phyloP scores from a whole-genome alignment of 2,329 filamentous ascomycete genomes.

The Claviceps sorghi region DNA sequence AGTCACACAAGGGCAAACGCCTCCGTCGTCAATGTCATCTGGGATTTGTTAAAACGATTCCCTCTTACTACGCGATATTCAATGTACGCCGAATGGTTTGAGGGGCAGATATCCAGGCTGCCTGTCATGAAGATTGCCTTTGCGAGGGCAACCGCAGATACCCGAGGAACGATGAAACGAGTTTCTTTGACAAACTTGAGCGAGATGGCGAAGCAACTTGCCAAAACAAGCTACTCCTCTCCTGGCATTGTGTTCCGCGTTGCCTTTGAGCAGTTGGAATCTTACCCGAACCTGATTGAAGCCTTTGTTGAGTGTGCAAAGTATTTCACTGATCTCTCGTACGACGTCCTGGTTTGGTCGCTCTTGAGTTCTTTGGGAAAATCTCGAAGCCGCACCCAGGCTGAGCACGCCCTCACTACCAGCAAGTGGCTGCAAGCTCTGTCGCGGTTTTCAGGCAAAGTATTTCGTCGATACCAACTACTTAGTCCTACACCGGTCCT shows the following conservation, averaged over 20 bases:
- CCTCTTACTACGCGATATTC: slow-evolving; percentile 64
- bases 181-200: slow-evolving; percentile 77
- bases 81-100: slow-evolving; percentile 90
- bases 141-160: slow-evolving; percentile 60
- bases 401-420: slow-evolving; percentile 53
- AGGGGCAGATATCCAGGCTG: slow-evolving; percentile 58
- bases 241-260: slow-evolving; percentile 85
- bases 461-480: slow-evolving; percentile 72
- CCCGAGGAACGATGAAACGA: slow-evolving; percentile 73
- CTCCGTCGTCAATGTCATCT: slow-evolving; percentile 72
- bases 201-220: slow-evolving; percentile 73
- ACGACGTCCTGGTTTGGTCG: slow-evolving; percentile 88
- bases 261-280: slow-evolving; percentile 79
- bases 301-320: slow-evolving; percentile 87
- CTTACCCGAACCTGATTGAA: slow-evolving; percentile 88
- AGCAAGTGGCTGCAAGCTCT: slow-evolving; percentile 86
- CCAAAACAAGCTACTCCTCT: slow-evolving; percentile 82
- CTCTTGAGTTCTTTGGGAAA: slow-evolving; percentile 61
- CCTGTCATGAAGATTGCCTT: slow-evolving; percentile 71
- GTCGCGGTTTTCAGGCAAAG: slow-evolving; percentile 78
- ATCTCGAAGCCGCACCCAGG: slow-evolving; percentile 47
- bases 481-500: slow-evolving; percentile 76
- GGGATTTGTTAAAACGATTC: slow-evolving; percentile 66
- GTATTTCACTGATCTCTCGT: slow-evolving; percentile 84
- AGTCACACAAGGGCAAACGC: slow-evolving; percentile 78